A percentile compares a stretch with the other conserved stretches of the same genome.
Conservation (phyloP, 345 rosid genomes). For the Lepidium africanum region DNA sequence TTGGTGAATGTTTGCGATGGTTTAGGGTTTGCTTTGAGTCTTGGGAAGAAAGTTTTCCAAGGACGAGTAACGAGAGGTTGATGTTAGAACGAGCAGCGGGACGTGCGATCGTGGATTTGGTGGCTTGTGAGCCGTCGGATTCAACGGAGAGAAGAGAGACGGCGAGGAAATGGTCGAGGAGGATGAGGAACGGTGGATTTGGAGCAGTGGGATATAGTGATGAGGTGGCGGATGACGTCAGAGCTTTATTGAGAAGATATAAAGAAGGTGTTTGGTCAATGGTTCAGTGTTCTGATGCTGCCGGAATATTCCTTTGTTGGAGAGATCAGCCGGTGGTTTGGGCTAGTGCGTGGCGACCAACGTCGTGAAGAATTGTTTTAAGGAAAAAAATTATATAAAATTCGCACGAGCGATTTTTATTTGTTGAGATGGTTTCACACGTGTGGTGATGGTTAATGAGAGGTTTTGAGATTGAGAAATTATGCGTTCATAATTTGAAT, state of each 20-base stretch:
- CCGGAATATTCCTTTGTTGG: conserved; percentile 91
- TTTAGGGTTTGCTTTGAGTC: conserved; percentile 93
- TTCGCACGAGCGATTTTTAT: conserved; percentile 1
- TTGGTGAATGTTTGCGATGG: conserved; percentile 70
- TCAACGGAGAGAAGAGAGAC: conserved; percentile 77
- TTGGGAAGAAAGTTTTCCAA: conserved; percentile 65
- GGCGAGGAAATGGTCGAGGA: conserved; percentile 65
- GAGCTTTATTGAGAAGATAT: conserved; percentile 88
- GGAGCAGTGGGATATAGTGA: conserved; percentile 50
- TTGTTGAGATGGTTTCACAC: conserved; percentile 35
- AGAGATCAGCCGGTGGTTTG: conserved; percentile 94
- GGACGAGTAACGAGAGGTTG: conserved; percentile 76
- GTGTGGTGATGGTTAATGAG: conserved; percentile 30
- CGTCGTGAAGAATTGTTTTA: conserved; percentile 19
- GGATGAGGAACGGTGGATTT: conserved; percentile 57
- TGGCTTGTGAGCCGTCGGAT: conserved; percentile 58
- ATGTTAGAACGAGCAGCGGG: conserved; percentile 83
- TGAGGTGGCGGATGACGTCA: conserved; percentile 82
- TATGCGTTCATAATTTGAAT: conserved; percentile 18
- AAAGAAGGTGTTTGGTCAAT: conserved; percentile 84
- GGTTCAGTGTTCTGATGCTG: conserved; percentile 55
- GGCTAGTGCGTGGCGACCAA: conserved; percentile 94
- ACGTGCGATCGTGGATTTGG: conserved; percentile 64
- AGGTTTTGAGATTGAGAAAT: conserved; percentile 26
- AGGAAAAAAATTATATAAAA: background rate